Evolutionary conservation across 1,284 basidiomycete genomes (phyloP).

Genomic region (Boletus calvinii): DNA sequence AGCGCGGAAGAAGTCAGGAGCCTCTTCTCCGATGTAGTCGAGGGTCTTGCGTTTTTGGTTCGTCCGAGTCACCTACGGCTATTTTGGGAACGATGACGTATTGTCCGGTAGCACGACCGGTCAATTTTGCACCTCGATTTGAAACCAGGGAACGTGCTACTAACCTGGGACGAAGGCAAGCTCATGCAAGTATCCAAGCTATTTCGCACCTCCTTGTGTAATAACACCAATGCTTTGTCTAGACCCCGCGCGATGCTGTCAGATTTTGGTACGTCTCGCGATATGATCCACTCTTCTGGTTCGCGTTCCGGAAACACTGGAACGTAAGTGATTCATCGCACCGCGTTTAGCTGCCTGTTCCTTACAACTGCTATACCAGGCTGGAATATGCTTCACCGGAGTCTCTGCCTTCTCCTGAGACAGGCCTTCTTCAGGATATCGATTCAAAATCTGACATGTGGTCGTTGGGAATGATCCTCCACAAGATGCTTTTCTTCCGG

Average conservation of each 20-base stretch:
- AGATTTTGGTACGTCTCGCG: conserved; percentile 92
- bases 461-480: conserved; percentile 88
- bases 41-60: conserved; percentile 80
- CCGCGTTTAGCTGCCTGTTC: neutral
- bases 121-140: conserved; percentile 89
- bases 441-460: conserved; percentile 91
- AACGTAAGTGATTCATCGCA: conserved; percentile 60
- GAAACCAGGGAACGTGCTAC: conserved; percentile 89
- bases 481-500: conserved; percentile 88
- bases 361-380: conserved; percentile 37
- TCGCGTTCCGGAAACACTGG: conserved; percentile 88
- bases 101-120: conserved; percentile 63
- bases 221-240: conserved; percentile 2
- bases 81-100: conserved; percentile 6
- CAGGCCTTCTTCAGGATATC: conserved; percentile 67
- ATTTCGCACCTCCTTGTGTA: conserved; percentile 5
- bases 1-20: conserved; percentile 79
- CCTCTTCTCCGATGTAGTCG: conserved; percentile 75
- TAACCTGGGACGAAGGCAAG: conserved; percentile 90
- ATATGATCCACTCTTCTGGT: conserved; percentile 71
- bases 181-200: conserved; percentile 56
- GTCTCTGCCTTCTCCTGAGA: conserved; percentile 68
- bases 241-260: conserved; percentile 87
- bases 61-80: conserved; percentile 26
- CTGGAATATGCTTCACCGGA: conserved; percentile 86